phyloP scores from a whole-genome alignment of 2,329 filamentous ascomycete genomes.

The Ceratocystiopsis brevicomis region DNA sequence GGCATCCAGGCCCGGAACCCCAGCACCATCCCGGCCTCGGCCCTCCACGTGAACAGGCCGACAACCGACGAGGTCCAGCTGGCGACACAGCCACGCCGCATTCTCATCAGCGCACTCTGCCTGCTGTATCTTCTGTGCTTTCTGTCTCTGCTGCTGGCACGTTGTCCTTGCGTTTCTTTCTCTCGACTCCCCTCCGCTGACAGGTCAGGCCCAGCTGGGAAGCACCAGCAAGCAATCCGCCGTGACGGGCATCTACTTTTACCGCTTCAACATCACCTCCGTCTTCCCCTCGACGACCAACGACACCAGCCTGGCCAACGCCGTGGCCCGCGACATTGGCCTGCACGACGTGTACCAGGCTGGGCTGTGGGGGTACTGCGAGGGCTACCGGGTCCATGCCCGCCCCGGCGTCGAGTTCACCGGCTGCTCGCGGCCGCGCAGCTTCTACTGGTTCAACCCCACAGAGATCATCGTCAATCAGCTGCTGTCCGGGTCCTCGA shows the following conservation, averaged over 20 bases:
- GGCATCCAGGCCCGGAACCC: constrained; percentile 2
- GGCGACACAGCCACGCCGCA: constrained; percentile 33
- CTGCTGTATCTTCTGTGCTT: constrained; percentile 40
- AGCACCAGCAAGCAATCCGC: constrained; percentile 45
- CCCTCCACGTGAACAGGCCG: constrained; percentile 12
- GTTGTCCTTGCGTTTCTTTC: constrained; percentile 1
- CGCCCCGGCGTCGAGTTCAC: neutral
- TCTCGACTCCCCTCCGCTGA: neutral
- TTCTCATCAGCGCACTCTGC: constrained; percentile 45
- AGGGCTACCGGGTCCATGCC: constrained; percentile 49
- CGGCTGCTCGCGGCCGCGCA: constrained; percentile 48
- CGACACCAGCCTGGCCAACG: constrained; percentile 62
- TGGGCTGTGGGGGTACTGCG: constrained; percentile 81
- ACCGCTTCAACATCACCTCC: constrained; percentile 64
- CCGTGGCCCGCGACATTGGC: constrained; percentile 67
- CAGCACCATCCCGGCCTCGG: constrained; percentile 11
- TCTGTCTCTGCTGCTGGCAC: constrained; percentile 61
- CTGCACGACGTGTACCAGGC: constrained; percentile 91
- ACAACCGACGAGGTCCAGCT: constrained; percentile 10
- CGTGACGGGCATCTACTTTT: constrained; percentile 59
- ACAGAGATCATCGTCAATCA: constrained; percentile 64
- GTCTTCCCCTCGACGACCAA: constrained; percentile 50
- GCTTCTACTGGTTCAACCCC: constrained; percentile 81
- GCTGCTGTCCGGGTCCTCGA: constrained; percentile 63
- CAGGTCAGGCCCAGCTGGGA: constrained; percentile 31